phyloP scores from a whole-genome alignment of 2,329 filamentous ascomycete genomes.

The Xylariales sp. region DNA sequence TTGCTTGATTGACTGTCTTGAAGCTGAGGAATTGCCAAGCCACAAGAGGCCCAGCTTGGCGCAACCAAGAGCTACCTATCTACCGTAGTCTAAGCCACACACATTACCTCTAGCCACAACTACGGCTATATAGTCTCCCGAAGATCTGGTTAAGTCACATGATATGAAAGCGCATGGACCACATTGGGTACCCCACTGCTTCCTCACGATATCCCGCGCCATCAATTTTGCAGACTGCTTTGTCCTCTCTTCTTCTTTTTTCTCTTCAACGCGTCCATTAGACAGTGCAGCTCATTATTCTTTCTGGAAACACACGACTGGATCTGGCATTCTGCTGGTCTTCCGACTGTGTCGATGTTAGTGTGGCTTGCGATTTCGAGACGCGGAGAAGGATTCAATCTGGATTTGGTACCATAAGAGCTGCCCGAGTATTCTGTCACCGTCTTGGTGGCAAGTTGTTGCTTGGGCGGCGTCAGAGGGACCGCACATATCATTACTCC shows the following conservation, averaged over 20 bases:
- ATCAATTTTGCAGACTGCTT: conserved; percentile 38
- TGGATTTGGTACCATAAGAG: conserved; percentile 74
- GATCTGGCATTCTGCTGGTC: conserved; percentile 75
- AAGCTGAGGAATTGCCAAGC: conserved; percentile 30
- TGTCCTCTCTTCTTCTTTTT: conserved; percentile 50
- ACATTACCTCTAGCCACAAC: background rate
- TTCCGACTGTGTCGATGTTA: conserved; percentile 66
- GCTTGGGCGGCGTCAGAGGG: conserved; percentile 88
- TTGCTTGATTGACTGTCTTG: conserved; percentile 5
- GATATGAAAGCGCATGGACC: conserved; percentile 32
- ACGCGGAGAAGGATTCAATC: conserved; percentile 58
- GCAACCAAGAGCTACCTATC: background rate
- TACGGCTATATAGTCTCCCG: too few relatives aligned
- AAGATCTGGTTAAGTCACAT: conserved; percentile 38
- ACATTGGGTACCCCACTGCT: conserved; percentile 32
- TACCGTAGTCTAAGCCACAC: conserved; percentile 7
- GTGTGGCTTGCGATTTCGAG: conserved; percentile 65
- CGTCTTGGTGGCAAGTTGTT: conserved; percentile 59
- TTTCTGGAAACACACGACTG: conserved; percentile 60
- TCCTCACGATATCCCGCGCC: conserved; percentile 31
- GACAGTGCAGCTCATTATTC: conserved; percentile 85
- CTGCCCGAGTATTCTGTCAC: conserved; percentile 71
- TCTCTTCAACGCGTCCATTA: conserved; percentile 76
- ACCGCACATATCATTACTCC: conserved; percentile 67
- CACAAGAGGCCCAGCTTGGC: conserved; percentile 22